These are phyloP conservation scores for Fusarium nodosum DNA, from an alignment of 2,329 filamentous ascomycete species.

Conservation along the genomic window DNA sequence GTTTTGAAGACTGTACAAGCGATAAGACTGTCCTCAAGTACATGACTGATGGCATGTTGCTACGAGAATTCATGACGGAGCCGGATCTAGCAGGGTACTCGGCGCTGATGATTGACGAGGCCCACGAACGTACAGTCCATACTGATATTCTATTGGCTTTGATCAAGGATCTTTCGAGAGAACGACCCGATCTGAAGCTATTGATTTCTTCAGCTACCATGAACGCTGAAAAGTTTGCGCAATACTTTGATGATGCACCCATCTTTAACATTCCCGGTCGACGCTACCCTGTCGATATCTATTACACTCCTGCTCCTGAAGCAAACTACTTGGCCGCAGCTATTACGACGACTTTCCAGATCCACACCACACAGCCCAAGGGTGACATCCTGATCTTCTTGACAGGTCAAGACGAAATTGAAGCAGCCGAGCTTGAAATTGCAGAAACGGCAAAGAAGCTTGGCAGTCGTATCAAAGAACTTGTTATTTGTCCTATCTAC, in stretches of 20 bases:
- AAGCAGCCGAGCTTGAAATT: slow-evolving; percentile 85
- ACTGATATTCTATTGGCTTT: slow-evolving; percentile 92
- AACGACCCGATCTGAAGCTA: slow-evolving; percentile 86
- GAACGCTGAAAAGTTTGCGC: slow-evolving; percentile 91
- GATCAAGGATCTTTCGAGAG: slow-evolving; percentile 87
- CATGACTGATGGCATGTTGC: slow-evolving; percentile 96
- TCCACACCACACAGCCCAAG: slow-evolving; percentile 85
- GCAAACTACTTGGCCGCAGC: slow-evolving; percentile 93
- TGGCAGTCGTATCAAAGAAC: slow-evolving; percentile 84
- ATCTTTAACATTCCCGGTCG: slow-evolving; percentile 96
- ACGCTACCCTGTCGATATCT: slow-evolving; percentile 89
- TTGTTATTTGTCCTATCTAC: slow-evolving; percentile 94
- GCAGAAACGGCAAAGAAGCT: slow-evolving; percentile 89
- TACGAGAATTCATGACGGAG: slow-evolving; percentile 90
- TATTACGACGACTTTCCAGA: slow-evolving; percentile 94
- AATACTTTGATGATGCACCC: slow-evolving; percentile 91
- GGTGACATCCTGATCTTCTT: slow-evolving; percentile 96
- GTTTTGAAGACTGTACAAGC: slow-evolving; percentile 92
- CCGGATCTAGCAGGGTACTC: slow-evolving; percentile 86
- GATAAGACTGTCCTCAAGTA: slow-evolving; percentile 95
- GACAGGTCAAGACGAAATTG: slow-evolving; percentile 96
- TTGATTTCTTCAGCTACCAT: slow-evolving; percentile 95
- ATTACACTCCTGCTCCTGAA: slow-evolving; percentile 91
- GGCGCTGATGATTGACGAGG: slow-evolving; percentile 95
- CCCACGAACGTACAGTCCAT: slow-evolving; percentile 91